Evolutionary conservation across 768 basidiomycete species (phyloP), one percentile per base, ranked within the genome.

Genomic region (Chiua virens): DNA sequence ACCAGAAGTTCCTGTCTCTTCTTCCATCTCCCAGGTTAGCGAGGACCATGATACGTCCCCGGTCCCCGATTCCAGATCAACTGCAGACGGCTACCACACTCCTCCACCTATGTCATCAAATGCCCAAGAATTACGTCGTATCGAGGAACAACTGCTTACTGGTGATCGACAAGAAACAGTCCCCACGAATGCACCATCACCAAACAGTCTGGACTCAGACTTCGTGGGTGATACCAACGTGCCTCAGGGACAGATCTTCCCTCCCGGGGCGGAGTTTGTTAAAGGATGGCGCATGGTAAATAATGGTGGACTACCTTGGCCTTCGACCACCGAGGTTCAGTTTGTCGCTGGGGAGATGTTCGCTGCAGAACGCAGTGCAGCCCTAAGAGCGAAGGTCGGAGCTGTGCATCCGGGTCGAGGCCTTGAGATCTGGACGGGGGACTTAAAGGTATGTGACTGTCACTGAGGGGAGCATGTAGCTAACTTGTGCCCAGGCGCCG

Each of bases 261-360:
- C 89, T 27, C 83, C 89, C 8, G 91, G 91, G 30, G 89, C 88
- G 0, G 88, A 89, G 64, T 94, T 93, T 60, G 79, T 91, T 49
- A 93, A 92, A 69, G 82, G 82, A 20, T 94, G 91, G 91, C 74
- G 76, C 49, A 77, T 92, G 74, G 54, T 75, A 27, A 94, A 94
- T 59, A 78, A 78, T 57, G 85, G 89, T 15, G 61, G 58, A 14
- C 48, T 65, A 6, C 76, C 82, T 18, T 93, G 89, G 90, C 87
- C 87, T 1, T 75, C 78, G 23, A 69, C 72, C 13, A 90, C 90
- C 0, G 77, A 83, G 59, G 68, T 93, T 17, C 76, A 79, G 10
- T 92, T 84, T 58, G 81, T 87, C 40, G 87, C 82, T 9, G 91
- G 91, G 17, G 81, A 84, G 35, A 69, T 74, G n/a, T 73, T 91